These are phyloP conservation scores for Mitragyna speciosa DNA, from an alignment of 257 asterid genomes.

Conservation along the genomic window DNA sequence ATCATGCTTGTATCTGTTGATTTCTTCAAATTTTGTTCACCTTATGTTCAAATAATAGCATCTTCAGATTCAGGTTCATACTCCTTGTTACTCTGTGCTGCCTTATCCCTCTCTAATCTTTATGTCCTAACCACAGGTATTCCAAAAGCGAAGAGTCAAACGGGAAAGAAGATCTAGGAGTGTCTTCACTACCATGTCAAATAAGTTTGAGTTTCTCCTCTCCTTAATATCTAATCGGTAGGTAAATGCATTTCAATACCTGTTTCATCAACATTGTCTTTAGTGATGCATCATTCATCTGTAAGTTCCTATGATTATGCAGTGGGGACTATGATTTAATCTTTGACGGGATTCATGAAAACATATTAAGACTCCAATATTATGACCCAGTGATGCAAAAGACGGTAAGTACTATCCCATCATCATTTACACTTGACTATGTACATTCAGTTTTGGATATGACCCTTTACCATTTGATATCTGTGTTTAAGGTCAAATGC, in stretches of 20 bases:
- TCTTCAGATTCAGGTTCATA: constrained; percentile 9
- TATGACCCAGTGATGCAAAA: constrained; percentile 90
- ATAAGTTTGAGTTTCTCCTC: constrained; percentile 69
- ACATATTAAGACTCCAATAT: constrained; percentile 72
- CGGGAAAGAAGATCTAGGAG: constrained; percentile 43
- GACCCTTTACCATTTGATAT: constrained; percentile 2
- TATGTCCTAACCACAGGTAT: constrained; percentile 48
- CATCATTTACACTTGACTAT: neutral
- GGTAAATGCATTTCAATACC: constrained; percentile 22
- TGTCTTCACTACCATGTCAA: constrained; percentile 40
- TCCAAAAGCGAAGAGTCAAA: constrained; percentile 73
- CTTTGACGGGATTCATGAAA: constrained; percentile 89
- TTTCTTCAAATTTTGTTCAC: neutral
- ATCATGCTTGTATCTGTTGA: neutral
- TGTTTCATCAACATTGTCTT: constrained; percentile 18
- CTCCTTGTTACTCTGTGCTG: constrained; percentile 12
- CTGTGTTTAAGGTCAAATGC: constrained; percentile 66
- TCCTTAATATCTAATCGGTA: constrained; percentile 82
- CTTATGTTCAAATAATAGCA: constrained; percentile 9
- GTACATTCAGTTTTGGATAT: neutral
- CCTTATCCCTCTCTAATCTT: neutral
- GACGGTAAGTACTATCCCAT: constrained; percentile 62
- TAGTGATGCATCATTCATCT: constrained; percentile 22
- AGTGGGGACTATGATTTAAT: constrained; percentile 92
- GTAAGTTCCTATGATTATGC: constrained; percentile 33